A percentile compares a stretch with the other conserved stretches of the same genome.
phyloP scores from a whole-genome alignment of 495 filamentous ascomycete genomes.

The Xylaria nigripes region DNA sequence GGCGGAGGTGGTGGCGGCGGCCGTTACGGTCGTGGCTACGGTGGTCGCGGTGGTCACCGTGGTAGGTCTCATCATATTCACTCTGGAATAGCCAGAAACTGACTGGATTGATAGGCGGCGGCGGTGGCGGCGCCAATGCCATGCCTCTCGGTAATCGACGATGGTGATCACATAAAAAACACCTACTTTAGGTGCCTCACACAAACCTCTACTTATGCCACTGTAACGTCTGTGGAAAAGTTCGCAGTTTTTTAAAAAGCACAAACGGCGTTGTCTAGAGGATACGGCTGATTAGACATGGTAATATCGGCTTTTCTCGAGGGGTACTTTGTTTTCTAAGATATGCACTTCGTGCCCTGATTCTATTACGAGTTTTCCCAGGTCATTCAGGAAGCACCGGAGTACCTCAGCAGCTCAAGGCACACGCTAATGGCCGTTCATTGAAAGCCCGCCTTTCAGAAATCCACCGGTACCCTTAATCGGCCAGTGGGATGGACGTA shows the following conservation, averaged over 20 bases:
- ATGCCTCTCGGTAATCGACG: conserved; percentile 40
- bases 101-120: conserved; percentile 18
- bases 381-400: neutral
- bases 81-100: neutral
- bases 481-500: conserved; percentile 7
- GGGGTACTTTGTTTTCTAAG: conserved; percentile 15
- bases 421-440: neutral
- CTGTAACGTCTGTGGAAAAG: neutral
- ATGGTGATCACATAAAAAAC: conserved; percentile 30
- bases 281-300: conserved; percentile 25
- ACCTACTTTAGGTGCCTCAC: neutral
- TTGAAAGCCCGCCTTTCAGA: neutral
- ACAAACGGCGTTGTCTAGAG: conserved; percentile 30
- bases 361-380: conserved; percentile 10
- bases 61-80: conserved; percentile 29
- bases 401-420: neutral
- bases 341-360: conserved; percentile 13
- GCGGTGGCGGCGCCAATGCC: conserved; percentile 35
- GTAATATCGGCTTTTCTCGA: conserved; percentile 13
- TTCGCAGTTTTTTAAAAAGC: conserved; percentile 18
- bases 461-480: neutral
- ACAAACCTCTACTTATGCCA: neutral
- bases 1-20: conserved; percentile 76
- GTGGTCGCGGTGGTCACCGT: conserved; percentile 58
- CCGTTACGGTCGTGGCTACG: conserved; percentile 49